Base-by-base conservation (phyloP, 2,329 filamentous ascomycete genomes). In the Microdochium paspali region DNA sequence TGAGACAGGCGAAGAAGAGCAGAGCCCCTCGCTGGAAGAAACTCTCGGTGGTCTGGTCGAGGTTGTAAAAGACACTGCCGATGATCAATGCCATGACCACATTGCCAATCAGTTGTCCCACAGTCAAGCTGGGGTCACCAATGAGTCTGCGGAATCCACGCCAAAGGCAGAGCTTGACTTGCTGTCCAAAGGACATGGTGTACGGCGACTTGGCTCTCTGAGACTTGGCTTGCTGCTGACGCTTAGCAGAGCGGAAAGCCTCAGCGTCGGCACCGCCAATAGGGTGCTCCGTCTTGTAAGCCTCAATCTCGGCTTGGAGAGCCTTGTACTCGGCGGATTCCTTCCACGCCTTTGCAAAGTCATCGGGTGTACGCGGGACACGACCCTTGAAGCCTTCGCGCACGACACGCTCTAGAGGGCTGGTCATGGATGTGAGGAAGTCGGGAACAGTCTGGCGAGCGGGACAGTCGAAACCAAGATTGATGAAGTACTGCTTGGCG, bases 1-100 rank as follows among this genome's bases (percentile, higher is more conserved):
- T 82, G 50, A 95, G 72, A 58, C 90, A 82, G 55, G 87, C 87
- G 61, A 95, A 93, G 78, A 95, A 95, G 46, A 95, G 72, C 23
- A 95, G 73, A 42, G 86, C 83, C 53, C 85, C 87, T 51, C 89
- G 81, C 57, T 80, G 77, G 69, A 83, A 94, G 72, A 95, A 94
- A 58, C 83, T 88, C 18, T 65, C 59, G 0, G 87, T 85, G n/a
- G 71, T 73, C 1, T 72, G 59, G 24, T 76, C 63, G 31, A 94
- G 67, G 62, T 94, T 85, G 72, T 79, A 95, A 67, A 93, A 95
- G 54, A 95, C 83, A 53, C 82, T 85, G 46, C 84, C 68, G 50
- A 95, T 80, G 60, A 95, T 85, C 52, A 95, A 72, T 48, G 85
- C 76, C 79, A 91, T 85, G 54, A 79, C 67, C 44, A 82, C 77